Conservation (phyloP, 805 yeast species). For the Candida ovalis region DNA sequence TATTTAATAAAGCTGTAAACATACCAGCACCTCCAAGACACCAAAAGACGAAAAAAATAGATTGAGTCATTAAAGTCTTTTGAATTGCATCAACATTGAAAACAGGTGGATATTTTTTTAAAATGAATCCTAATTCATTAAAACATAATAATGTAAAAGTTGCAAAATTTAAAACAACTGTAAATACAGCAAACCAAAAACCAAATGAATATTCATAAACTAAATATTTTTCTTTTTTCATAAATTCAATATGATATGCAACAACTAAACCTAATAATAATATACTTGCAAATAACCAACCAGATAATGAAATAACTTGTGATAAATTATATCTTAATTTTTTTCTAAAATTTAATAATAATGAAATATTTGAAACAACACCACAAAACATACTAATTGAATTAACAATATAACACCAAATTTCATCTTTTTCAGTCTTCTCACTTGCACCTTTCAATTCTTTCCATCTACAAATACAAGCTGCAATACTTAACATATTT, state of each 20-base stretch:
- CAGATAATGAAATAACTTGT: conserved; percentile 56
- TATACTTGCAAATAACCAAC: conserved; percentile 60
- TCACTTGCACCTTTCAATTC: conserved; percentile 17
- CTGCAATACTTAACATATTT: conserved; percentile 68
- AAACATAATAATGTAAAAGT: conserved; percentile 50
- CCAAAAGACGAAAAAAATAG: conserved; percentile 65
- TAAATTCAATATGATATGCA: conserved; percentile 25
- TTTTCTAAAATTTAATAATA: conserved; percentile 65
- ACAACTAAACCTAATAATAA: conserved; percentile 49
- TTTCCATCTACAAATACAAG: conserved; percentile 67
- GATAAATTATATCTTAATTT: conserved; percentile 54
- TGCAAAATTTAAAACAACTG: conserved; percentile 55
- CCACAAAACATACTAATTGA: conserved; percentile 63
- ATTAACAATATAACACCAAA: conserved; percentile 52
- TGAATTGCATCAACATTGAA: conserved; percentile 67
- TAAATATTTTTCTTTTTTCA: conserved; percentile 14
- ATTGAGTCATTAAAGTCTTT: conserved; percentile 69
- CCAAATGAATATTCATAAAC: conserved; percentile 49
- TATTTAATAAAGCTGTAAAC: conserved; percentile 42
- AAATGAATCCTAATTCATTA: conserved; percentile 60
- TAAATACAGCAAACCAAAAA: conserved; percentile 73
- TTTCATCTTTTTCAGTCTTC: conserved; percentile 32
- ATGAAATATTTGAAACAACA: conserved; percentile 59
- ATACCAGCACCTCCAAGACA: conserved; percentile 65
- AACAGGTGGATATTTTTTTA: conserved; percentile 61